Conservation (phyloP, 148 eudicot species). For the Polygonum aviculare region DNA sequence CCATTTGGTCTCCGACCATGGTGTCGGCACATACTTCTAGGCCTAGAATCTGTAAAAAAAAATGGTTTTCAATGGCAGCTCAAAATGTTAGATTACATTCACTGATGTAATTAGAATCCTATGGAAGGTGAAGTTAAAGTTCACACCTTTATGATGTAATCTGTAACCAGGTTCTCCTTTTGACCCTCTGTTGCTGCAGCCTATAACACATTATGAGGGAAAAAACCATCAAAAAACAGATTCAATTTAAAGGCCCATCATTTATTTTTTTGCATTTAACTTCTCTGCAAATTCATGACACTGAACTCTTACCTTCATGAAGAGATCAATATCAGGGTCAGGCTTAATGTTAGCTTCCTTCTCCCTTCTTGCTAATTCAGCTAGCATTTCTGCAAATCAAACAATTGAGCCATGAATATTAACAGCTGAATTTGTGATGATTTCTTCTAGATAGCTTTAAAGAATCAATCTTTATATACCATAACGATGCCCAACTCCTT, state of each 20-base stretch:
- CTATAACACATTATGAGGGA: slow-evolving; percentile 11
- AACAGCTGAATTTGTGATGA: background rate
- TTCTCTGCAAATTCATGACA: too few relatives aligned
- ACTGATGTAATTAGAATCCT: background rate
- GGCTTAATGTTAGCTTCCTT: slow-evolving; percentile 64
- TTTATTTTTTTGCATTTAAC: too few relatives aligned
- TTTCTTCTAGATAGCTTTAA: too few relatives aligned
- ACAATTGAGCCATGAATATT: background rate
- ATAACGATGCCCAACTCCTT: slow-evolving; percentile 66
- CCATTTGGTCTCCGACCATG: slow-evolving; percentile 67
- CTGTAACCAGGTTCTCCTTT: slow-evolving; percentile 52
- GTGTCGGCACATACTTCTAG: slow-evolving; percentile 74
- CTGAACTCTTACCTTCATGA: slow-evolving; percentile 47
- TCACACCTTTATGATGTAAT: slow-evolving; percentile 59
- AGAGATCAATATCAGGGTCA: slow-evolving; percentile 66
- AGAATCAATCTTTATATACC: slow-evolving; percentile 25
- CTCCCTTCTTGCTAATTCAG: slow-evolving; percentile 66
- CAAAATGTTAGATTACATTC: slow-evolving; percentile 6
- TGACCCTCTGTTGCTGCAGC: slow-evolving; percentile 55
- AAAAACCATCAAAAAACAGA: too few relatives aligned
- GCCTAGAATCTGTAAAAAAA: slow-evolving; percentile 47
- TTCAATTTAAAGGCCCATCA: too few relatives aligned
- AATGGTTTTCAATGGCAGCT: too few relatives aligned
- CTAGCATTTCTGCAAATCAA: slow-evolving; percentile 42
- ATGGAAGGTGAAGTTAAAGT: background rate